A percentile compares a stretch with the other conserved stretches of the same genome.
Conservation (phyloP, 163 green algal genomes). For the Chlamydomonas reinhardtii region DNA sequence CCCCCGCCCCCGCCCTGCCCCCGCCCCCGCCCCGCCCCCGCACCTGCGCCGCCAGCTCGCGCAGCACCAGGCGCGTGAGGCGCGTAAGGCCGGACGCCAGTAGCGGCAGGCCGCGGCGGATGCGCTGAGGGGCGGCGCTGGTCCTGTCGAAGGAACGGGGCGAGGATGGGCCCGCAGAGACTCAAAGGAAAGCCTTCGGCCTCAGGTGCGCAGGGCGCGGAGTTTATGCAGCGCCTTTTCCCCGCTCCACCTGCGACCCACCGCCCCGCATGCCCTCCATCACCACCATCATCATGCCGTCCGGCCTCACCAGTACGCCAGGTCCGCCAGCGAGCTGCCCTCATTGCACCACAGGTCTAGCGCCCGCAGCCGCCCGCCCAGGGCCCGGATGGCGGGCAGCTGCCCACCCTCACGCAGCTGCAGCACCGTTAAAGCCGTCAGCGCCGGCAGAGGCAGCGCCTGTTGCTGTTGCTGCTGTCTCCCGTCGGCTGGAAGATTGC, state of each 20-base stretch:
- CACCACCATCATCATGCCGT: too few species aligned
- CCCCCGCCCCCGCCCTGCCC: too few species aligned
- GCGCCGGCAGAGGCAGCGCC: not conserved
- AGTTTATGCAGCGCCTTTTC: too few species aligned
- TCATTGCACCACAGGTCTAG: slow-evolving; percentile 32
- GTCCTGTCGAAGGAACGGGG: not conserved
- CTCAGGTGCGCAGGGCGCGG: too few species aligned
- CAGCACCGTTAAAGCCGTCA: slow-evolving; percentile 15
- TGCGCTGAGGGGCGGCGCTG: slow-evolving; percentile 7
- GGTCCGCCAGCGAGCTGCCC: not conserved
- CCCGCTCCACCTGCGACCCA: too few species aligned
- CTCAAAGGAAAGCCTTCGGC: too few species aligned
- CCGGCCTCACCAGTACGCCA: too few species aligned
- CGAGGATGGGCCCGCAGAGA: too few species aligned
- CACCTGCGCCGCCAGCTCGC: slow-evolving; percentile 21
- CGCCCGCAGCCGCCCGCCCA: not conserved
- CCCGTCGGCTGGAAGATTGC: too few species aligned
- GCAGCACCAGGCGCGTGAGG: slow-evolving; percentile 19
- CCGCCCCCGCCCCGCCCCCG: too few species aligned
- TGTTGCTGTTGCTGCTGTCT: too few species aligned
- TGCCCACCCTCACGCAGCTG: slow-evolving; percentile 13
- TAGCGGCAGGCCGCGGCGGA: slow-evolving; percentile 11
- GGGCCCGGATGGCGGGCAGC: slow-evolving; percentile 1
- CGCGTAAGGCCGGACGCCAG: slow-evolving; percentile 25
- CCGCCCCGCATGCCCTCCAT: too few species aligned